Conservation (phyloP, 108 stramenopile species). For the Cyclotella baltica region DNA sequence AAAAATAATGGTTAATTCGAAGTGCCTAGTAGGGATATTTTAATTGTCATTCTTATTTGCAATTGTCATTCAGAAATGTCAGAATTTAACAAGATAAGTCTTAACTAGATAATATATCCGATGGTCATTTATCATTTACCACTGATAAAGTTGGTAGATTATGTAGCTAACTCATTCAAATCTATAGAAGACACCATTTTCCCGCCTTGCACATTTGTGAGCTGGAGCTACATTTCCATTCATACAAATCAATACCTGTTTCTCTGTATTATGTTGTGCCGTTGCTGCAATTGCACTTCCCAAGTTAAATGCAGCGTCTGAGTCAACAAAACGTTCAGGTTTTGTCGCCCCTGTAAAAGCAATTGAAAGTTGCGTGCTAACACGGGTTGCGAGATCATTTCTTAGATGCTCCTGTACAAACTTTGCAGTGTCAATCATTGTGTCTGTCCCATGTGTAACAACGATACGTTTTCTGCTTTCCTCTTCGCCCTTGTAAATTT, state of each 20-base stretch:
- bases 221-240: constrained; percentile 47
- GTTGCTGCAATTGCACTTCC: constrained; percentile 59
- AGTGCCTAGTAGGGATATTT: too few relatives aligned
- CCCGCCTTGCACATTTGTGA: constrained; percentile 30
- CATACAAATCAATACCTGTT: constrained; percentile 47
- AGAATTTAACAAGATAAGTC: too few relatives aligned
- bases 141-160: too few relatives aligned
- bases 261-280: constrained; percentile 11
- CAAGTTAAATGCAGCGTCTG: constrained; percentile 61
- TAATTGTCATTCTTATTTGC: too few relatives aligned
- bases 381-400: not conserved
- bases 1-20: too few relatives aligned
- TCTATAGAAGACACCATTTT: constrained; percentile 14
- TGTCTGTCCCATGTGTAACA: constrained; percentile 68
- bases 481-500: not conserved
- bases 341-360: constrained; percentile 66
- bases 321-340: constrained; percentile 64
- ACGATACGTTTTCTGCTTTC: constrained; percentile 36
- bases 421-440: constrained; percentile 59
- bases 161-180: too few relatives aligned
- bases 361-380: constrained; percentile 19
- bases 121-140: too few relatives aligned
- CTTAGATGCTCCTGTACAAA: constrained; percentile 27
- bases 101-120: too few relatives aligned
- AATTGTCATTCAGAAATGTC: too few relatives aligned